phyloP scores from a whole-genome alignment of 164 flowering plant species.

The Vitis riparia region DNA sequence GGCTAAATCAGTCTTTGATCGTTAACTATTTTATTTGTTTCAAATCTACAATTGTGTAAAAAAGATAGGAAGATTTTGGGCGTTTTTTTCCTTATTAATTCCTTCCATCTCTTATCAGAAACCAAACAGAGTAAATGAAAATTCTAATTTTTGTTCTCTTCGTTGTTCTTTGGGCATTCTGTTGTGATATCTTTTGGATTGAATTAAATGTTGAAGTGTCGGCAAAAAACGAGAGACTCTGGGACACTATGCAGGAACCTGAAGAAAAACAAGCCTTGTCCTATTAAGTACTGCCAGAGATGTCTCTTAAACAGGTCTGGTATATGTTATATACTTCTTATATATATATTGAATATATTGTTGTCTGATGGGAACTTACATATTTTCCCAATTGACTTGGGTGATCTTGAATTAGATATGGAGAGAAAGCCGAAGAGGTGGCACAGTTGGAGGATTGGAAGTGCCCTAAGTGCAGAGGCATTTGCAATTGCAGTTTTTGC shows the following conservation, averaged over 20 bases:
- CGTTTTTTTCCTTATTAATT: too few species aligned
- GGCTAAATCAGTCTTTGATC: neutral
- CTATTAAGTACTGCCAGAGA: conserved; percentile 59
- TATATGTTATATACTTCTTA: neutral
- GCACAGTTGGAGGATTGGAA: conserved; percentile 48
- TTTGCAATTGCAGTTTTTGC: conserved; percentile 92
- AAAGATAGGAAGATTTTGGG: too few species aligned
- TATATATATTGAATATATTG: too few species aligned
- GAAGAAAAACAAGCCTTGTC: conserved; percentile 44
- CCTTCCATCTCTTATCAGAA: too few species aligned
- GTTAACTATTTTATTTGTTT: neutral
- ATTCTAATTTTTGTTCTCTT: neutral
- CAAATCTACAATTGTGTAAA: too few species aligned
- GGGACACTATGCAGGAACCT: conserved; percentile 51
- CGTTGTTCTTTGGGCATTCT: neutral
- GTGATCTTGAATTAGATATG: conserved; percentile 52
- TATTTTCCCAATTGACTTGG: neutral
- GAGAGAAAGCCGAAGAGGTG: conserved; percentile 76
- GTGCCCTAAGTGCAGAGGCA: conserved; percentile 87
- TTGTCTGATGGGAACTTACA: neutral
- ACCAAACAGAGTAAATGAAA: neutral
- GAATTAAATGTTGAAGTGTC: conserved; percentile 51
- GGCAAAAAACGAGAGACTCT: conserved; percentile 74
- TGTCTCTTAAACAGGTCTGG: conserved; percentile 80
- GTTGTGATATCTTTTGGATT: neutral